Base-by-base conservation (phyloP, 305 asterid species). In the Fraxinus greggii region DNA sequence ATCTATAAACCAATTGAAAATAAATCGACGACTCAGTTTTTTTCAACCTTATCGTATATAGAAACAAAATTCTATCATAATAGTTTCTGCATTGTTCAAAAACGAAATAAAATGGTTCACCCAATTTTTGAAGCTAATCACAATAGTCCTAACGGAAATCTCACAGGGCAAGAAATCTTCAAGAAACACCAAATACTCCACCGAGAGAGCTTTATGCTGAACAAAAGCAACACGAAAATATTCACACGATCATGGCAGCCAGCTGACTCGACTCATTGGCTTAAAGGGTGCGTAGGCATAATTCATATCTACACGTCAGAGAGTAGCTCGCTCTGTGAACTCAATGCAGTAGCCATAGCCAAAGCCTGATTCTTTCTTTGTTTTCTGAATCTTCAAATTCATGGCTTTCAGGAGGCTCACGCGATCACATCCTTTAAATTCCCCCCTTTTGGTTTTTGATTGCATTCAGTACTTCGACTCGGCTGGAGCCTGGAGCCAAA, bases 241-340 rank as follows among this genome's bases (percentile, higher is more conserved):
- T 92, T 80, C 87, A 93, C 94, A 17, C 97, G 91, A 79, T 81
- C 97, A 4, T 93, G 97, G 97, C 92, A 90, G 84, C 93, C 91
- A 0, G 63, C 79, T 0, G 54, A 56, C 12, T 24, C 89, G 0
- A 17, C n/a, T 56, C 1, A 15, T 26, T 65, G 29, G 13, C 85
- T 63, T 1, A 83, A 83, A 80, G 98, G 92, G n/a, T 31, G 92
- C n/a, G 85, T 95, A 0, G 94, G 86, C 86, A 93, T 95, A 97
- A 82, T 95, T 81, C 98, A 95, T 61, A 94, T 97, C 78, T 95
- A 91, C 92, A 91, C 91, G 80, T 86, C 90, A 0, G 95, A 95
- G 82, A 92, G 98, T 76, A 85, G 98, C 74, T 92, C 97, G 95
- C 87, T 92, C 26, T 90, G 78, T 13, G 97, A 93, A 83, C 90